Conservation (phyloP, 1,139 yeast species). For the Hyphopichia burtonii region DNA sequence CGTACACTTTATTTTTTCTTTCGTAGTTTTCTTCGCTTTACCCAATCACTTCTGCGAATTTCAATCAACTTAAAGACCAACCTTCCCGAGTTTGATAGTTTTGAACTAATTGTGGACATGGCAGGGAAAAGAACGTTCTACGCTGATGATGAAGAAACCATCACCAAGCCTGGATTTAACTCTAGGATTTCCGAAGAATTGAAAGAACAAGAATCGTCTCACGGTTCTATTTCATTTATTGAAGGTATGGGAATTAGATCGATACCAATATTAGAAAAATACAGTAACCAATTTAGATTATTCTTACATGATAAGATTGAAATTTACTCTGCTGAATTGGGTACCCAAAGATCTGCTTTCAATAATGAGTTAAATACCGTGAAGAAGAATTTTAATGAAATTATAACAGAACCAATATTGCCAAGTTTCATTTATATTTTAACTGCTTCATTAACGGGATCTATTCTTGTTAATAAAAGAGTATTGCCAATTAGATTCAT, state of each 20-base stretch:
- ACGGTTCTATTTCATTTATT: slow-evolving; percentile 41
- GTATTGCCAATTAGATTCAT: slow-evolving; percentile 49
- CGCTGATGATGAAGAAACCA: slow-evolving; percentile 47
- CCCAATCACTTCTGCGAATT: background rate
- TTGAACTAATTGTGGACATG: no score
- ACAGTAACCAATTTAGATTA: slow-evolving; percentile 37
- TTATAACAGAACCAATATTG: slow-evolving; percentile 46
- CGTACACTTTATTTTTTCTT: background rate
- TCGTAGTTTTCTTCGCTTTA: background rate
- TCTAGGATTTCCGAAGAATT: slow-evolving; percentile 34
- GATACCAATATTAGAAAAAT: slow-evolving; percentile 44
- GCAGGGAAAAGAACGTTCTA: slow-evolving; percentile 40
- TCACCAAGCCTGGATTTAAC: slow-evolving; percentile 49
- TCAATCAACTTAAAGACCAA: no score
- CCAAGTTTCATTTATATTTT: slow-evolving; percentile 55
- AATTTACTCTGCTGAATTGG: slow-evolving; percentile 39
- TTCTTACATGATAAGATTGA: slow-evolving; percentile 37
- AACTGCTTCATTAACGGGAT: slow-evolving; percentile 55
- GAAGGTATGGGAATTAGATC: slow-evolving; percentile 56
- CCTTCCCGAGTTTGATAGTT: no score
- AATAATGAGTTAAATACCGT: slow-evolving; percentile 37
- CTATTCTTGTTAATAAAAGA: slow-evolving; percentile 49
- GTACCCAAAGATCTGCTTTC: slow-evolving; percentile 45
- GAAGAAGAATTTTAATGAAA: slow-evolving; percentile 18
- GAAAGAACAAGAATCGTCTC: slow-evolving; percentile 37